Evolutionary conservation across 2,329 filamentous ascomycete species (phyloP), one percentile per base, ranked within the genome.

Genomic region (Xylariaceae sp.): DNA sequence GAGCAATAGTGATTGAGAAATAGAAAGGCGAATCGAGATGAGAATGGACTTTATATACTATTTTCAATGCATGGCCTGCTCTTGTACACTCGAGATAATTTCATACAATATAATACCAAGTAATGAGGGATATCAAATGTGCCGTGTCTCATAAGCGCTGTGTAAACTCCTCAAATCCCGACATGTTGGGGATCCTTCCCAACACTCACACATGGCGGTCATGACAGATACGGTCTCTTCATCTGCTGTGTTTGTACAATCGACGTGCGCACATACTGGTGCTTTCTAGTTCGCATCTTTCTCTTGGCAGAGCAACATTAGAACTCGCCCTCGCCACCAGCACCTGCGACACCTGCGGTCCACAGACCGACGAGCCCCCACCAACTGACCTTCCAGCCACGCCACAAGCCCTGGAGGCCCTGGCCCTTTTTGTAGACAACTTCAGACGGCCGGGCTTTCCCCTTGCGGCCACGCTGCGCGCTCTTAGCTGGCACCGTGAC

Each of bases 371-470:
- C 82, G 6, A 90, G 69, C 0, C 87, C 87, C 86, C 87, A 90
- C 75, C 88, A 89, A 53, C 84, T 88, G 36, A 90, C 85, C 67
- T 88, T 84, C 86, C 87, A 90, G 0, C 87, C 87, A 31, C 87
- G 74, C 79, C 86, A 88, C 12, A 90, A 73, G 0, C 87, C 87
- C 40, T 83, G 76, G 9, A 86, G 66, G 4, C 87, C 87, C 65
- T 90, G 87, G 0, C 87, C 87, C 62, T 80, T 82, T 48, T 73
- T 72, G 58, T 77, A 76, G 4, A 77, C 71, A 4, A 72, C 67
- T 60, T 78, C 75, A 6, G 69, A 60, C 1, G 72, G 57, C 51
- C 66, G 70, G 33, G 67, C 48, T 60, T 72, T 70, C 41, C 48
- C 59, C 50, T 65, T 72, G 54, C 62, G 66, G 33, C 62, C 47